phyloP scores from a whole-genome alignment of 805 yeast species.

The Saturnispora mendoncae region DNA sequence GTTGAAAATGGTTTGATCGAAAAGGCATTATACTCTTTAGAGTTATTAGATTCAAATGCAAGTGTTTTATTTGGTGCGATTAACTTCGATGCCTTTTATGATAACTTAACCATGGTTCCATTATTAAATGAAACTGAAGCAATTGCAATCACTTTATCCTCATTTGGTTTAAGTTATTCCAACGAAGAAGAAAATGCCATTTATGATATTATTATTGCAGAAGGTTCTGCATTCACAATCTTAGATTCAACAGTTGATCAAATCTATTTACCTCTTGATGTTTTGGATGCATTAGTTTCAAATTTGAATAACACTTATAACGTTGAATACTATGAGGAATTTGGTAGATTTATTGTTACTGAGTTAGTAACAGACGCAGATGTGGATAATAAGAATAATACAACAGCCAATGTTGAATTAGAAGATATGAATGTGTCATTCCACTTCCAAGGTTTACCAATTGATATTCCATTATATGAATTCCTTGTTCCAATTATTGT shows the following conservation, averaged over 20 bases:
- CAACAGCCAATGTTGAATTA: background rate
- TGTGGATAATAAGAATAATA: background rate
- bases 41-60: constrained; percentile 1
- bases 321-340: constrained; percentile 7
- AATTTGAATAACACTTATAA: constrained; percentile 3
- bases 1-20: constrained; percentile 11
- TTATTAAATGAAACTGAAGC: constrained; percentile 11
- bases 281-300: constrained; percentile 1
- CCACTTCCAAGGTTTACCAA: constrained; percentile 43
- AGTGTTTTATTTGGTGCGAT: constrained; percentile 15
- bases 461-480: constrained; percentile 35
- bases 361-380: too few relatives aligned
- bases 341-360: constrained; percentile 7
- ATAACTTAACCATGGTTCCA: constrained; percentile 13
- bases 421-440: constrained; percentile 25
- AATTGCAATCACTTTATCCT: constrained; percentile 13
- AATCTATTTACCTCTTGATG: constrained; percentile 10
- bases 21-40: constrained; percentile 13
- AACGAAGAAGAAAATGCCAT: constrained; percentile 1
- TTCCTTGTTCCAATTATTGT: constrained; percentile 7
- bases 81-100: constrained; percentile 5
- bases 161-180: constrained; percentile 11
- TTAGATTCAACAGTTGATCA: constrained; percentile 7
- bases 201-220: constrained; percentile 7
- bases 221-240: constrained; percentile 7